Percentiles rank a stretch among this genome's conserved stretches.
phyloP scores from a whole-genome alignment of 2,329 filamentous ascomycete genomes.

The Thermoascus crustaceus region DNA sequence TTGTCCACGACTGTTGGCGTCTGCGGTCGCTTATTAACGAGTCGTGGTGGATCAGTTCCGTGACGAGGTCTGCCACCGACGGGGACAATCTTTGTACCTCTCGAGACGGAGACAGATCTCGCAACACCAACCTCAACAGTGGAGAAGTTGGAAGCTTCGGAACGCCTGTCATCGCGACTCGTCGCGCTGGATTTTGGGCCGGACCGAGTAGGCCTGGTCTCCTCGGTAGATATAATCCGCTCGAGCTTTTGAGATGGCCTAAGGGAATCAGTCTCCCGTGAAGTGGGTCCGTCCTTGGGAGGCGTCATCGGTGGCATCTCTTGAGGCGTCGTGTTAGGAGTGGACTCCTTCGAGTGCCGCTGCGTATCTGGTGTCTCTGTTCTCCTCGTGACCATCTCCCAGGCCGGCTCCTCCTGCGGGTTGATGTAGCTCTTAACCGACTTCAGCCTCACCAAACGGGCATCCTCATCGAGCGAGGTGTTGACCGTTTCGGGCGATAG shows the following conservation, averaged over 20 bases:
- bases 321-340: constrained; percentile 1
- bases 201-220: background rate
- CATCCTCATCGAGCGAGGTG: too few species aligned
- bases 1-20: constrained; percentile 21
- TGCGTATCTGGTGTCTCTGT: constrained; percentile 3
- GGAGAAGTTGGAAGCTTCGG: too few species aligned
- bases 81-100: too few species aligned
- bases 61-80: background rate
- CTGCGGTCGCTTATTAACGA: constrained; percentile 19
- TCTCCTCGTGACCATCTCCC: constrained; percentile 17
- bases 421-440: constrained; percentile 10
- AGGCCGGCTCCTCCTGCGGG: constrained; percentile 13
- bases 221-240: constrained; percentile 9
- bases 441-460: background rate
- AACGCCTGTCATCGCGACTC: background rate
- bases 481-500: too few species aligned
- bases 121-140: too few species aligned
- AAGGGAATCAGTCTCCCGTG: background rate
- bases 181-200: background rate
- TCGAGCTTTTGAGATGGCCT: constrained; percentile 5
- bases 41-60: constrained; percentile 17
- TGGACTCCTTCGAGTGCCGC: constrained; percentile 4
- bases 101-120: too few species aligned
- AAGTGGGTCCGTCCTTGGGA: constrained; percentile 5
- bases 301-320: constrained; percentile 4